A percentile compares a stretch with the other conserved stretches of the same genome.
Evolutionary conservation across 148 eudicot genomes (phyloP).

Genomic region (Hydrangea macrophylla): DNA sequence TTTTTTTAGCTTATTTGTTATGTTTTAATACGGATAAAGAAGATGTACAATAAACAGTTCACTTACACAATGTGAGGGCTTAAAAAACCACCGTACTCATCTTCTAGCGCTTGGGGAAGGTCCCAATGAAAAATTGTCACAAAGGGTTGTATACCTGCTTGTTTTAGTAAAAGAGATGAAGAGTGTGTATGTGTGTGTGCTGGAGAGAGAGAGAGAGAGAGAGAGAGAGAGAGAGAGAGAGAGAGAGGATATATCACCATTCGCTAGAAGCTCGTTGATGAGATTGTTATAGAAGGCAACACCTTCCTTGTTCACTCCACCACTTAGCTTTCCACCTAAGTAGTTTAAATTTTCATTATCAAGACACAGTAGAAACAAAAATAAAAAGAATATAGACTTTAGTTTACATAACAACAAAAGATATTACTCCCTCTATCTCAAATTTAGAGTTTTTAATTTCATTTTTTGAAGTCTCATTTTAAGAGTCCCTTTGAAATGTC

Average conservation of each 20-base stretch:
- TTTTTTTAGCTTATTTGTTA: not conserved
- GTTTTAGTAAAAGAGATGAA: not conserved
- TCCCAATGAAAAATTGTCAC: conserved; percentile 29
- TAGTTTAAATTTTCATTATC: not conserved
- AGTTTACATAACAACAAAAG: not conserved
- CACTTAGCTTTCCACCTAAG: conserved; percentile 20
- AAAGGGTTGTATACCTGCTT: conserved; percentile 19
- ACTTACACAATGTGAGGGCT: conserved; percentile 18
- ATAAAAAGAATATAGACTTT: not conserved
- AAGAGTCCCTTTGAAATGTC: too few species aligned
- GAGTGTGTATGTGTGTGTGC: not conserved
- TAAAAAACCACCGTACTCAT: conserved; percentile 23
- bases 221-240: not conserved
- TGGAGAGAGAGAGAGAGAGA: not conserved
- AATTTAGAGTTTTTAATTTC: too few species aligned
- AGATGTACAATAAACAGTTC: not conserved
- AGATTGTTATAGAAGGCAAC: conserved; percentile 21
- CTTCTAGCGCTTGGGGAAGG: conserved; percentile 20
- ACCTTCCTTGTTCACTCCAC: conserved; percentile 21
- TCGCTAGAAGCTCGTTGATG: conserved; percentile 20
- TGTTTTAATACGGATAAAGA: too few species aligned
- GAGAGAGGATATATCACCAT: conserved; percentile 5
- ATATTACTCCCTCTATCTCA: too few species aligned
- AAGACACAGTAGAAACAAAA: not conserved
- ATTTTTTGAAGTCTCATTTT: too few species aligned